Evolutionary conservation across 2,329 filamentous ascomycete species (phyloP), one percentile per base, ranked within the genome.

Genomic region (Parastagonospora avenae): DNA sequence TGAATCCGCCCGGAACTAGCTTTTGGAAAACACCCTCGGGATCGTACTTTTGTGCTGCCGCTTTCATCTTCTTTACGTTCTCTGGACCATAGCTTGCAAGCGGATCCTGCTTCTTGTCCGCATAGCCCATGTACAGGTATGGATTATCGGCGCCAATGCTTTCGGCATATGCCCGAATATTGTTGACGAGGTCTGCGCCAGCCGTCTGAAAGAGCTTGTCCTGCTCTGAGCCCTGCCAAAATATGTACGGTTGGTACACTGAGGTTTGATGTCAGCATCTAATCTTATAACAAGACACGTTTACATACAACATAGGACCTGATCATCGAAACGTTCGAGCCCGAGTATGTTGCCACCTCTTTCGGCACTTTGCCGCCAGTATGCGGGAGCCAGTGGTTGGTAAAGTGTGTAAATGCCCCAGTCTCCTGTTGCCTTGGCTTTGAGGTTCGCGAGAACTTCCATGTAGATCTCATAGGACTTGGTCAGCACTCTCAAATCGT

Each of bases 271-370:
- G 15, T 48, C 11, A 47, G 42, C 8, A 16, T 7, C 1, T 11
- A 2, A 2, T 11, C 2, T 4, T 1, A 1, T 15, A 2, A 6
- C 3, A 9, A 10, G 42, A 16, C 10, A 9, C 2, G 4, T 2
- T 30, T 10, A 56, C 62, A 61, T 44, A 64, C 64, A 27, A 38
- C 63, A 62, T 19, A 61, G 28, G 2, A 58, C 46, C 33, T 57
- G 52, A 1, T 49, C 49, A 11, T 50, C 46, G 37, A 65, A 65
- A 2, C 60, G 60, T 28, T 65, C 62, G 9, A 79, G 60, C 4
- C 72, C 73, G 29, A 78, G 64, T 41, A 79, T 69, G 54, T 76
- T 77, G 35, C 74, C 75, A 46, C 77, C 74, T 42, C 67, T 71
- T 30, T 66, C 65, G 4, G 52, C 51, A 27, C 72, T 73, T 11